These are phyloP conservation scores for Huntiella bhutanensis DNA, from an alignment of 2,329 filamentous ascomycete species.

Conservation along the genomic window DNA sequence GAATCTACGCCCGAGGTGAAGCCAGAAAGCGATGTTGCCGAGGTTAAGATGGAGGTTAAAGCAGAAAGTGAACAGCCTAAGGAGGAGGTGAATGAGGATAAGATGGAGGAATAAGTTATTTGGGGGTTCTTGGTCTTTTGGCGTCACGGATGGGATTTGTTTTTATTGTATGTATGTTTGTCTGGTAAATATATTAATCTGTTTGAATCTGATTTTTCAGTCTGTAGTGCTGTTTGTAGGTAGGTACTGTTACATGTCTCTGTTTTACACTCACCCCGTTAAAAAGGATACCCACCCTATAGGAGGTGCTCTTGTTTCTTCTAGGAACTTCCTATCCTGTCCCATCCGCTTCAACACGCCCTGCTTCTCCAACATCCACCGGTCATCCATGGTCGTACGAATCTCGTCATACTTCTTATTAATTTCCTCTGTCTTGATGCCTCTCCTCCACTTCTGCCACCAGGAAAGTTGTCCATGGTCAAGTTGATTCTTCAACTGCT, in stretches of 20 bases:
- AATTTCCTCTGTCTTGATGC: slow-evolving; percentile 23
- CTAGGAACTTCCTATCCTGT: slow-evolving; percentile 32
- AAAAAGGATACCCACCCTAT: slow-evolving; percentile 21
- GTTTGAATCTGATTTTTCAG: not conserved
- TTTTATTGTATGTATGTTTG: not conserved
- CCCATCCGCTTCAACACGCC: slow-evolving; percentile 14
- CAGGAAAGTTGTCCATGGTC: slow-evolving; percentile 9
- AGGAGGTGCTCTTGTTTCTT: slow-evolving; percentile 25
- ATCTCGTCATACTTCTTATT: slow-evolving; percentile 17
- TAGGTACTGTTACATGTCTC: slow-evolving; percentile 1
- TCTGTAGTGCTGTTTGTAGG: not conserved
- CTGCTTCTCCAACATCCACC: slow-evolving; percentile 31
- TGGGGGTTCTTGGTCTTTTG: not conserved
- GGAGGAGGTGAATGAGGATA: not conserved
- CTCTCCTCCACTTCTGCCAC: slow-evolving; percentile 13
- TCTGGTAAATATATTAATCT: not conserved
- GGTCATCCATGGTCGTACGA: slow-evolving; percentile 35
- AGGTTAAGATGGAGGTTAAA: not conserved
- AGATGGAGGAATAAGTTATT: not conserved
- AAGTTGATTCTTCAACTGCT: slow-evolving; percentile 16
- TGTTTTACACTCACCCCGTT: not conserved
- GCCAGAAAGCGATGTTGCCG: not conserved
- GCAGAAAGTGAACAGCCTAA: not conserved
- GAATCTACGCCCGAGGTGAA: not conserved
- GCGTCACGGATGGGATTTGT: not conserved